phyloP scores from a whole-genome alignment of 2,329 filamentous ascomycete species.

The Aureobasidium subglaciale region DNA sequence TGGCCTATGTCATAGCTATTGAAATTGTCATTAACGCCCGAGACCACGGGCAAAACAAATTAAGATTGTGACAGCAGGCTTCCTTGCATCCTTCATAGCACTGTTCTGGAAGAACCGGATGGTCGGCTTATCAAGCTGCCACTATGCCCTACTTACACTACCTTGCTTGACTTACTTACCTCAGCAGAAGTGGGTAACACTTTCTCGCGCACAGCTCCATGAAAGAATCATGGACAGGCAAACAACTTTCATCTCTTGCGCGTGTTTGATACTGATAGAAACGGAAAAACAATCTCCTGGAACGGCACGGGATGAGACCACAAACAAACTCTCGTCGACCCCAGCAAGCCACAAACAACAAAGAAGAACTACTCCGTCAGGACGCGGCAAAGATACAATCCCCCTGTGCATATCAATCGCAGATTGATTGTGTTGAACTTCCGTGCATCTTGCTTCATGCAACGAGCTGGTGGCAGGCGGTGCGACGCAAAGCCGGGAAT shows the following conservation, averaged over 20 bases:
- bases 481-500: constrained; percentile 6
- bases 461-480: not conserved
- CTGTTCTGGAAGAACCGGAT: constrained; percentile 14
- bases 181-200: not conserved
- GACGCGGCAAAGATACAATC: not conserved
- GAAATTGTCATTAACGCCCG: constrained; percentile 4
- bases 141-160: constrained; percentile 10
- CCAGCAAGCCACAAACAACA: constrained; percentile 13
- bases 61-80: constrained; percentile 12
- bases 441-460: constrained; percentile 1
- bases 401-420: constrained; percentile 11
- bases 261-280: not conserved
- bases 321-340: constrained; percentile 9
- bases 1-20: constrained; percentile 4
- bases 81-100: constrained; percentile 11
- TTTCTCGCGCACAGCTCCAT: not conserved
- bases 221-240: not conserved
- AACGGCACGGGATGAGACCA: not conserved
- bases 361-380: not conserved
- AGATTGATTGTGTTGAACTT: not conserved
- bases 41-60: constrained; percentile 3
- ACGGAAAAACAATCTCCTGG: not conserved
- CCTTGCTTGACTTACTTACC: constrained; percentile 12
- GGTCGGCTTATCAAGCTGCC: constrained; percentile 6
- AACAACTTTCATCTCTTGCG: not conserved